Evolutionary conservation across 2,329 filamentous ascomycete species (phyloP), one percentile per base, ranked within the genome.

Genomic region (Escovopsis sp.): DNA sequence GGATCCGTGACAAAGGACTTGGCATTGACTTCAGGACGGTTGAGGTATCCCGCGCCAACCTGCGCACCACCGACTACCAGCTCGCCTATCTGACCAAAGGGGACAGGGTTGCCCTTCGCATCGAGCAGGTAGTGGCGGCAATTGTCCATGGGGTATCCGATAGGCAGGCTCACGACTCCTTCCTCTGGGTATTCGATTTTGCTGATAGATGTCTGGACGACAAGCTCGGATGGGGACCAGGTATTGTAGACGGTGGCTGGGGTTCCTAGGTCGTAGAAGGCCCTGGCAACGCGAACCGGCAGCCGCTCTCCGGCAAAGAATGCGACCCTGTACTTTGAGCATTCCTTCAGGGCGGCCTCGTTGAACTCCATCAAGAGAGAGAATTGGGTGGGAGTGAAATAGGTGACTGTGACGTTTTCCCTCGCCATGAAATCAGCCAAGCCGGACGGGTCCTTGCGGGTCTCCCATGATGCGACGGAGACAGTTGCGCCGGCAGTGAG

Each of bases 1-100:
- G 47, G 47, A 14, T 48, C 47, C 30, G 39, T 35, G 30, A 52
- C 39, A 37, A 52, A 47, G 24, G 42, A 86, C 12, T 64, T 59
- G 0, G 63, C 57, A 1, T 78, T 82, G 38, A 81, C 60, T 53
- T 53, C 46, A 0, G 53, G 51, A 6, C 45, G 42, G 33, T 57
- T 51, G 12, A 68, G 47, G 45, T 70, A 70, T 3, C 66, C 65
- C 1, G 43, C 43, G 4, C 57, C 50, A 11, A 70, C 59, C 37
- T 68, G 64, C 2, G 61, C 53, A 5, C 67, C 67, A 2, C 64
- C 59, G 4, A 66, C 51, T 32, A 56, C 60, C 4, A 70, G 53
- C 47, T 70, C 60, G 4, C 66, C 66, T 24, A 62, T 51, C 1
- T 61, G 54, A 1, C 62, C 64, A 0, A 47, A 47, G 5, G 64